Evolutionary conservation across 2,329 filamentous ascomycete genomes (phyloP).

Genomic region (Hansfordia pulvinata): DNA sequence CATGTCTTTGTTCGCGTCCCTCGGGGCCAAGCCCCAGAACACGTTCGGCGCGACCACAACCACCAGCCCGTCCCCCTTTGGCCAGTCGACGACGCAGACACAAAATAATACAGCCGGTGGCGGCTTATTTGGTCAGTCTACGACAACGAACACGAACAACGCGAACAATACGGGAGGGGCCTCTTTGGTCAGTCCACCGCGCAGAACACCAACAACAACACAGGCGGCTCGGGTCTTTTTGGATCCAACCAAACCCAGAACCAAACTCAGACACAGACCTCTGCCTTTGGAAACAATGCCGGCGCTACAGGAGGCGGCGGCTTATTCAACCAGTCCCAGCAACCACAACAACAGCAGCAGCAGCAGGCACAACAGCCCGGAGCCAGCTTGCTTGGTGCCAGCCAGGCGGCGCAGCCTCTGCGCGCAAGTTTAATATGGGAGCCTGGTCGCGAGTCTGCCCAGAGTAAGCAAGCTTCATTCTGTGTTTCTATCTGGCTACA

Average conservation of each 20-base stretch:
- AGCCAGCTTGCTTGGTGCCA: constrained; percentile 27
- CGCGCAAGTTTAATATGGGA: constrained; percentile 15
- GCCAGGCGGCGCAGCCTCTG: constrained; percentile 18
- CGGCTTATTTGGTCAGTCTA: constrained; percentile 15
- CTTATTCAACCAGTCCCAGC: constrained; percentile 14
- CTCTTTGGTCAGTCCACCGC: constrained; percentile 27
- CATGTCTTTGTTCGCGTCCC: constrained; percentile 20
- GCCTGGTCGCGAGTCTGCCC: constrained; percentile 14
- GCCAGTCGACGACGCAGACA: no score
- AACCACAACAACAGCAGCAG: constrained; percentile 22
- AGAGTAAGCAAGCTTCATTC: not conserved
- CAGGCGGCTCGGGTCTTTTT: no score
- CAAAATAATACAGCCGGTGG: constrained; percentile 9
- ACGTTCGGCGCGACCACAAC: no score
- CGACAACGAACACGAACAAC: constrained; percentile 5
- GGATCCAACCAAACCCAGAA: constrained; percentile 21
- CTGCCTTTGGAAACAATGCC: no score
- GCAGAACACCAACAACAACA: constrained; percentile 23
- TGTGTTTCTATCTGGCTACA: not conserved
- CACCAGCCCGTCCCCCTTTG: constrained; percentile 9
- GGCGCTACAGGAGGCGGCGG: no score
- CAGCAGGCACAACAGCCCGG: constrained; percentile 23
- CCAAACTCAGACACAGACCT: constrained; percentile 24
- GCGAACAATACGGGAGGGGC: constrained; percentile 8
- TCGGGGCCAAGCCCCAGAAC: constrained; percentile 4